Conservation (phyloP, 1,139 yeast genomes). For the Debaryomyces sp. region DNA sequence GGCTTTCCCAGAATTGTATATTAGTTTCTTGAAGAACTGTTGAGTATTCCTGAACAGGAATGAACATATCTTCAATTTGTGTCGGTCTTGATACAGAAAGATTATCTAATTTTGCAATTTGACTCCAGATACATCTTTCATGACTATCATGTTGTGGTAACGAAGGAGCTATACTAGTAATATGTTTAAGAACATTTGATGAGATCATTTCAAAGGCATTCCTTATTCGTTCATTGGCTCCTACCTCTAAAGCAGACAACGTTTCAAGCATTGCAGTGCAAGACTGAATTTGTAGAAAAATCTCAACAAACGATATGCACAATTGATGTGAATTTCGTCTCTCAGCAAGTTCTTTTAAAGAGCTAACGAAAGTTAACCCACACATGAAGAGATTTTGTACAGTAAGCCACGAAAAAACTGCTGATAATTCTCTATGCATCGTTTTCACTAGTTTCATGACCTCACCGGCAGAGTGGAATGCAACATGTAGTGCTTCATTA, state of each 20-base stretch:
- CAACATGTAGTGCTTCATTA: constrained; percentile 13
- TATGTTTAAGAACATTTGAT: constrained; percentile 12
- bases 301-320: constrained; percentile 7
- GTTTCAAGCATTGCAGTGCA: constrained; percentile 15
- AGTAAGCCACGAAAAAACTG: constrained; percentile 15
- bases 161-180: constrained; percentile 8
- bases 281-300: constrained; percentile 13
- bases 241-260: constrained; percentile 13
- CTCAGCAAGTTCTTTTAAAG: constrained; percentile 14
- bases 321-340: not conserved
- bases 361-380: constrained; percentile 13
- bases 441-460: constrained; percentile 14
- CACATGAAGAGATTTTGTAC: constrained; percentile 17
- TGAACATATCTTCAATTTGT: constrained; percentile 8
- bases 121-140: constrained; percentile 12
- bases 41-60: constrained; percentile 9
- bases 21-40: constrained; percentile 4
- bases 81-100: constrained; percentile 1
- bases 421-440: constrained; percentile 15
- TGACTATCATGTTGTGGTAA: constrained; percentile 2
- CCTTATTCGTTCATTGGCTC: constrained; percentile 13
- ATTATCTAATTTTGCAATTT: constrained; percentile 11
- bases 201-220: constrained; percentile 16
- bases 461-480: constrained; percentile 17
- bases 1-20: constrained; percentile 3